These are phyloP conservation scores for Lantana camara DNA, from an alignment of 257 asterid genomes.

Conservation along the genomic window DNA sequence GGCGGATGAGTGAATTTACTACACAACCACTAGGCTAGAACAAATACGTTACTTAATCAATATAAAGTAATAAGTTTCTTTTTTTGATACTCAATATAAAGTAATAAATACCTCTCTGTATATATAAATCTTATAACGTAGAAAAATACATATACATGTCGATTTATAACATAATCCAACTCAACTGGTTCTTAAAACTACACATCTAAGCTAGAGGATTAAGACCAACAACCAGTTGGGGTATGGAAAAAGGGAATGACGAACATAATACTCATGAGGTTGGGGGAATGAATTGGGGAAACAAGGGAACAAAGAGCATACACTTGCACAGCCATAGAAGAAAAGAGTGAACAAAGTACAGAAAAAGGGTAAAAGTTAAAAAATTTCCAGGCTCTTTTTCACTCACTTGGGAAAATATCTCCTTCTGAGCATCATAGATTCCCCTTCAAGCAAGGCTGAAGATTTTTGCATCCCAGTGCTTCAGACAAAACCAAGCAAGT, in stretches of 20 bases:
- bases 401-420: slow-evolving; percentile 74
- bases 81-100: too few relatives aligned
- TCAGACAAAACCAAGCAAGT: slow-evolving; percentile 35
- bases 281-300: background rate
- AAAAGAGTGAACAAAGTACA: slow-evolving; percentile 2
- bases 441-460: slow-evolving; percentile 38
- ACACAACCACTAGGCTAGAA: slow-evolving; percentile 20
- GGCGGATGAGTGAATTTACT: background rate
- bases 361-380: background rate
- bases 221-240: background rate
- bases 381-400: slow-evolving; percentile 16
- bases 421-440: slow-evolving; percentile 30
- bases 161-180: background rate
- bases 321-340: slow-evolving; percentile 11
- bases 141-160: background rate
- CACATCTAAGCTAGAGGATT: slow-evolving; percentile 1
- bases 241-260: background rate
- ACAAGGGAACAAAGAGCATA: slow-evolving; percentile 2
- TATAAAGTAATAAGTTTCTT: background rate
- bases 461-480: slow-evolving; percentile 44
- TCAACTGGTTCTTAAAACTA: background rate
- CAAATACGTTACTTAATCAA: slow-evolving; percentile 6
- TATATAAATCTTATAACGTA: too few relatives aligned
- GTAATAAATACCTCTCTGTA: background rate
- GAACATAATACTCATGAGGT: slow-evolving; percentile 6